Evolutionary conservation across 108 stramenopile species (phyloP).

Genomic region (Cyclotella atomus): DNA sequence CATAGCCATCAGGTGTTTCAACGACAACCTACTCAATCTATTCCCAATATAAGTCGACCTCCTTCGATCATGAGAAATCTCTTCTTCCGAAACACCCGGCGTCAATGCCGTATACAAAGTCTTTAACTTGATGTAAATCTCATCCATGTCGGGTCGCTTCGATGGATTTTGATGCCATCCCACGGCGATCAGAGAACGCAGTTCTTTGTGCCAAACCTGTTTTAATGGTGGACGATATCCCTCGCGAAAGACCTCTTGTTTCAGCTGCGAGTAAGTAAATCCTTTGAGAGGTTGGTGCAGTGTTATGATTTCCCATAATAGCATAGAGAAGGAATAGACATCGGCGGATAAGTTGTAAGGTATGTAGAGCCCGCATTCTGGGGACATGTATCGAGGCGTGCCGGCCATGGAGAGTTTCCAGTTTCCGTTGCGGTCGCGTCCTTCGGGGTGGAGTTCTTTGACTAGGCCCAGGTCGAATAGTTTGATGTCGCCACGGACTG

Average conservation of each 20-base stretch:
- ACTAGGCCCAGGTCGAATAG: slow-evolving; percentile 48
- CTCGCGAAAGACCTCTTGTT: slow-evolving; percentile 25
- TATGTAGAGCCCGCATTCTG: slow-evolving; percentile 32
- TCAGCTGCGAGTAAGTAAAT: slow-evolving; percentile 30
- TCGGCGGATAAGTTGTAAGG: slow-evolving; percentile 59
- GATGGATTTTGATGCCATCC: slow-evolving; percentile 41
- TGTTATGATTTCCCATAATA: slow-evolving; percentile 73
- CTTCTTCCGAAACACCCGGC: slow-evolving; percentile 1
- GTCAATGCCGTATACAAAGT: slow-evolving; percentile 2
- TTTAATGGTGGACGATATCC: slow-evolving; percentile 30
- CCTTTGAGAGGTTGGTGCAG: slow-evolving; percentile 47
- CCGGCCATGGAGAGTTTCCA: slow-evolving; percentile 47
- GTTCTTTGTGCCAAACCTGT: slow-evolving; percentile 20
- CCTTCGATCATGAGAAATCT: slow-evolving; percentile 28
- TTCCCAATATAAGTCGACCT: slow-evolving; percentile 29
- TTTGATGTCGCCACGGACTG: slow-evolving; percentile 46
- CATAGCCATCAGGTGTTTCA: slow-evolving; percentile 25
- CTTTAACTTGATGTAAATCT: slow-evolving; percentile 31
- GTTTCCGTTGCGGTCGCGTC: slow-evolving; percentile 23
- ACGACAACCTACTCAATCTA: slow-evolving; percentile 1
- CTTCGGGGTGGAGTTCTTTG: slow-evolving; percentile 38
- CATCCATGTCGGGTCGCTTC: slow-evolving; percentile 35
- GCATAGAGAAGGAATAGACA: slow-evolving; percentile 77
- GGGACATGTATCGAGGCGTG: slow-evolving; percentile 48
- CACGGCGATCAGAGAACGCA: slow-evolving; percentile 16